These are phyloP conservation scores for Ceratocystis eucalypticola DNA, from an alignment of 2,329 filamentous ascomycete species.

Conservation along the genomic window DNA sequence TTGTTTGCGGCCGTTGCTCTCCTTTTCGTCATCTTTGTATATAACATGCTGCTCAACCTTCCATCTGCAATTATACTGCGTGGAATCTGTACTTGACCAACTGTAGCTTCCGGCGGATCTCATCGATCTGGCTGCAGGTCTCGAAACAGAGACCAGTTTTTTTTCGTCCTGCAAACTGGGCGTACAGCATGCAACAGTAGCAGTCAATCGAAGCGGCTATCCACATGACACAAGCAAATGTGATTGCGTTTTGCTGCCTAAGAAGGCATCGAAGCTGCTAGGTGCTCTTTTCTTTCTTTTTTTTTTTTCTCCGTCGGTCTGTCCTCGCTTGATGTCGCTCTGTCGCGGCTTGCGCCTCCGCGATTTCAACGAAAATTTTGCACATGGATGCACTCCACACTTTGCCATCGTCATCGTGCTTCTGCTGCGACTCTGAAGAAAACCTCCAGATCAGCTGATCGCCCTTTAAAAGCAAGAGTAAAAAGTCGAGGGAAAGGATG, in stretches of 20 bases:
- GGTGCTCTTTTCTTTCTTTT: not conserved
- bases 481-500: too few species aligned
- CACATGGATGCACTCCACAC: not conserved
- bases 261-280: not conserved
- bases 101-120: not conserved
- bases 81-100: not conserved
- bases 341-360: not conserved
- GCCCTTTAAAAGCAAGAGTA: not conserved
- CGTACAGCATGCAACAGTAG: not conserved
- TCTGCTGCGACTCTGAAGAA: not conserved
- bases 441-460: not conserved
- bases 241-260: not conserved
- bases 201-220: not conserved
- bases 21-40: not conserved
- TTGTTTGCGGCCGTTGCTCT: not conserved
- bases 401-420: slow-evolving; percentile 3
- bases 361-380: not conserved
- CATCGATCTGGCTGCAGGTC: not conserved
- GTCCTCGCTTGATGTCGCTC: not conserved
- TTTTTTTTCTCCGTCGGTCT: not conserved
- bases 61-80: not conserved
- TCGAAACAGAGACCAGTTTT: not conserved
- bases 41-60: not conserved
- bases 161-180: not conserved
- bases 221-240: not conserved